Evolutionary conservation across 371 early-diverging fungal genomes (phyloP).

Genomic region (Circinella minor): DNA sequence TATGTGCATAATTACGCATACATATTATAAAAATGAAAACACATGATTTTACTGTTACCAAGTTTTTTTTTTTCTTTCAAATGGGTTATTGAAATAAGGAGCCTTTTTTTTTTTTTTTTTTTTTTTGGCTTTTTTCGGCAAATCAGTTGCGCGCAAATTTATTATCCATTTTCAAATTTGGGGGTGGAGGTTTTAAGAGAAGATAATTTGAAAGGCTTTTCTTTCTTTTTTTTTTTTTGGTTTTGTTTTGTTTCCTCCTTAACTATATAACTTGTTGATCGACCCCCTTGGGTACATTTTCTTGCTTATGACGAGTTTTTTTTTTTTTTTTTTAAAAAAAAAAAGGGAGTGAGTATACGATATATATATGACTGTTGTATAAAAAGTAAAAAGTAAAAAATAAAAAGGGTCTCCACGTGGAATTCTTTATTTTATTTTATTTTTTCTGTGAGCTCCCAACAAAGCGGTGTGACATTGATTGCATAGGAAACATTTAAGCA

Average conservation of each 20-base stretch:
- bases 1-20: constrained; percentile 1
- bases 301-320: too few relatives aligned
- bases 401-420: constrained; percentile 8
- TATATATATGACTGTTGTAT: not conserved
- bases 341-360: too few relatives aligned
- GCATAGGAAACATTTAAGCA: constrained; percentile 12
- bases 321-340: too few relatives aligned
- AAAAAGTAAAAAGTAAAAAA: not conserved
- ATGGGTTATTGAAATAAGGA: not conserved
- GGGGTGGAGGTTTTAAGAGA: too few relatives aligned
- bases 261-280: not conserved
- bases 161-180: not conserved
- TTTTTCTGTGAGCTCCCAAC: not conserved
- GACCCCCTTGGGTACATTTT: not conserved
- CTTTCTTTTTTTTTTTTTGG: too few relatives aligned
- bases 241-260: too few relatives aligned
- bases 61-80: too few relatives aligned
- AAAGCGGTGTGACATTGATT: constrained; percentile 24
- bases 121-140: not conserved
- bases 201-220: not conserved
- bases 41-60: not conserved
- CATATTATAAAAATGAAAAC: not conserved
- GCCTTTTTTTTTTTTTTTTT: not conserved
- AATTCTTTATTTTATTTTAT: constrained; percentile 1
- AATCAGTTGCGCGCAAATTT: not conserved